Conservation (phyloP, 2,329 filamentous ascomycete species). For the Knufia petricola region DNA sequence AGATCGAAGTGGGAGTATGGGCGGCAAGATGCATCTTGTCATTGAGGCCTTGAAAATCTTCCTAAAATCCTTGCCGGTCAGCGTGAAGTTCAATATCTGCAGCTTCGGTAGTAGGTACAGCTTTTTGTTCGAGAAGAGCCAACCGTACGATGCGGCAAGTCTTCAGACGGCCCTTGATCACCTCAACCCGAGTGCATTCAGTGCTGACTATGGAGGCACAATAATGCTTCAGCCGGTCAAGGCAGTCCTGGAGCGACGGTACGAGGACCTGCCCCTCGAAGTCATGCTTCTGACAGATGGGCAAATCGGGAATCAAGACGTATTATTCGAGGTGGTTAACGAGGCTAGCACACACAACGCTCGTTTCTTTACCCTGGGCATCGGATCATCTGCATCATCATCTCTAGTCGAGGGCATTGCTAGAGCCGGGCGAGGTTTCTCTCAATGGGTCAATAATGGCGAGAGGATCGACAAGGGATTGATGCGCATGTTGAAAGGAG, state of each 20-base stretch:
- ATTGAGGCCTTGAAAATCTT: constrained; percentile 46
- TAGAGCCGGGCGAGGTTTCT: constrained; percentile 48
- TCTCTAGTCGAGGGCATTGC: constrained; percentile 51
- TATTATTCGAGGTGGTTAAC: constrained; percentile 42
- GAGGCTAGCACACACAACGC: constrained; percentile 32
- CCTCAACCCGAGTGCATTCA: constrained; percentile 30
- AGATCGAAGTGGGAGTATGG: constrained; percentile 58
- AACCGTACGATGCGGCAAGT: constrained; percentile 37
- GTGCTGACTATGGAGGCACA: constrained; percentile 44
- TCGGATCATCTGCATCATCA: constrained; percentile 46
- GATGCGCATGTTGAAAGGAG: constrained; percentile 64
- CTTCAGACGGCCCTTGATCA: constrained; percentile 37
- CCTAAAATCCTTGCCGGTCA: constrained; percentile 49
- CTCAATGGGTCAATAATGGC: constrained; percentile 51
- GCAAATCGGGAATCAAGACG: constrained; percentile 41
- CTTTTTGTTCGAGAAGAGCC: constrained; percentile 42
- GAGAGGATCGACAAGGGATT: constrained; percentile 62
- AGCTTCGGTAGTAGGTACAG: constrained; percentile 42
- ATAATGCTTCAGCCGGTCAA: constrained; percentile 42
- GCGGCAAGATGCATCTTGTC: constrained; percentile 39
- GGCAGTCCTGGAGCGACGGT: constrained; percentile 27
- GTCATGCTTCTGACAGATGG: constrained; percentile 50
- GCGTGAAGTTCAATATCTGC: constrained; percentile 50
- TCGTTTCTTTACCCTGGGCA: constrained; percentile 49
- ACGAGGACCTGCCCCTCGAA: constrained; percentile 40